Evolutionary conservation across 176 grass and related monocot genomes (phyloP).

Genomic region (Secale cereale): DNA sequence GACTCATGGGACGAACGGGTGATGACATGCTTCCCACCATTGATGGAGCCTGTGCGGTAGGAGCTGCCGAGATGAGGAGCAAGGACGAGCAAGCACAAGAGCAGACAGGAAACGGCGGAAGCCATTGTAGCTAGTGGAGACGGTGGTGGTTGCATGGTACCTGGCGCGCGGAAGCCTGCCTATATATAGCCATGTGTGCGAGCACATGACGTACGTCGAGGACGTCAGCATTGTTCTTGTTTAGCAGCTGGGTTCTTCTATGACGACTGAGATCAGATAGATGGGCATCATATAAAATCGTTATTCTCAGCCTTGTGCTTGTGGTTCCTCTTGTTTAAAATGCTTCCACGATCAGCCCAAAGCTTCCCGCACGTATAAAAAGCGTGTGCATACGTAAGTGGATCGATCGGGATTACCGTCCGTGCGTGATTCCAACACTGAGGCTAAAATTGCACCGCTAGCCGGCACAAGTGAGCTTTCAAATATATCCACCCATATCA

Average conservation of each 20-base stretch:
- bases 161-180: not conserved
- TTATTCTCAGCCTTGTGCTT: not conserved
- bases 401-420: not conserved
- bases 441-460: not conserved
- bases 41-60: not conserved
- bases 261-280: not conserved
- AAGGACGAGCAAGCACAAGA: conserved; percentile 4
- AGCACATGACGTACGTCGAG: not conserved
- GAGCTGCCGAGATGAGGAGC: not conserved
- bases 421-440: not conserved
- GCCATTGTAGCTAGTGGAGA: not conserved
- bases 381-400: not conserved
- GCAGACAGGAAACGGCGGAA: not conserved
- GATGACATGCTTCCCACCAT: not conserved
- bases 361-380: not conserved
- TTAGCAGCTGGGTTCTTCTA: not conserved
- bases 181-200: not conserved
- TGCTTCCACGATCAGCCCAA: not conserved
- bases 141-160: not conserved
- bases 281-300: not conserved
- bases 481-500: not conserved
- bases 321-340: not conserved
- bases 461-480: not conserved
- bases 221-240: not conserved
- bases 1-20: not conserved